Evolutionary conservation across 306 rosid genomes (phyloP).

Genomic region (Ziziphus jujuba): DNA sequence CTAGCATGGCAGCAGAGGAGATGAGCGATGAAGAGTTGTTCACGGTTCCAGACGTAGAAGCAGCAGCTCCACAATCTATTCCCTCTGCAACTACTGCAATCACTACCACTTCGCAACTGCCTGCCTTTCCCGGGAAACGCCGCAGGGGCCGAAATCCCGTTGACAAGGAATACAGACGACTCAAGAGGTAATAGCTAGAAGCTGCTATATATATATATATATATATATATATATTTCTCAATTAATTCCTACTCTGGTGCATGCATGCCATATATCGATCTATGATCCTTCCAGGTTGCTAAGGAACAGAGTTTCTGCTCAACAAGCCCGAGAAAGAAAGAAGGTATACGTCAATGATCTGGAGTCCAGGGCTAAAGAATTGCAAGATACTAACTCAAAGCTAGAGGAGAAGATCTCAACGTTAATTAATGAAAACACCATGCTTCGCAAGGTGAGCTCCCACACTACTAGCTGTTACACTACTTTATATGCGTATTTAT

Average conservation of each 20-base stretch:
- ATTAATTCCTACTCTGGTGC: neutral
- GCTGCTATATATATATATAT: neutral
- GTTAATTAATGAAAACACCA: constrained; percentile 55
- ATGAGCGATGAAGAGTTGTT: constrained; percentile 61
- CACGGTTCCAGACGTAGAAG: constrained; percentile 61
- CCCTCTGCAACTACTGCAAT: constrained; percentile 9
- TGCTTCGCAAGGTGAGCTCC: constrained; percentile 55
- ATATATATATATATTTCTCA: too few relatives aligned
- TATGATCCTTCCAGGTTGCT: constrained; percentile 38
- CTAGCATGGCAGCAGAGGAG: constrained; percentile 33
- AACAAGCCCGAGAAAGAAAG: constrained; percentile 86
- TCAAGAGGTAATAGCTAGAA: constrained; percentile 44
- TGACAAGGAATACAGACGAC: constrained; percentile 61
- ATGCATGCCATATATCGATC: too few relatives aligned
- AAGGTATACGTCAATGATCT: constrained; percentile 70
- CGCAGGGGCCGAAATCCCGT: constrained; percentile 55
- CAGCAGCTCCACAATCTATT: neutral
- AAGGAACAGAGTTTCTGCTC: constrained; percentile 86
- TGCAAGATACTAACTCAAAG: constrained; percentile 62
- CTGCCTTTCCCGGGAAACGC: constrained; percentile 36
- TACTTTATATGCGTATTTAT: neutral
- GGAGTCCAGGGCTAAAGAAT: constrained; percentile 57
- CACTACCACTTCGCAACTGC: constrained; percentile 17
- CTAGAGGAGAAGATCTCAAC: constrained; percentile 77
- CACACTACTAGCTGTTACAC: neutral